Conservation (phyloP, 2,329 filamentous ascomycete genomes). For the Hymenoscyphus fructigenus region DNA sequence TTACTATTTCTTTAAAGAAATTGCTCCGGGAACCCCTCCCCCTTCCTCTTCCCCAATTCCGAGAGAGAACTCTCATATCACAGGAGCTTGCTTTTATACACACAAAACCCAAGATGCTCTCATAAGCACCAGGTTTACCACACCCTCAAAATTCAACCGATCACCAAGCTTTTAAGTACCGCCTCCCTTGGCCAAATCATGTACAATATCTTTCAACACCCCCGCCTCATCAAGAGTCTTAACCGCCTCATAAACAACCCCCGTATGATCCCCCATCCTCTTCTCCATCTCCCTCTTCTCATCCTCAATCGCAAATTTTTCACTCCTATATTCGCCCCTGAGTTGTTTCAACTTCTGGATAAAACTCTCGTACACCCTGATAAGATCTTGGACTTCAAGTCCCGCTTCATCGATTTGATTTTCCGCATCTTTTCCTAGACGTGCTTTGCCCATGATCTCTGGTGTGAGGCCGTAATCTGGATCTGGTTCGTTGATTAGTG, state of each 20-base stretch:
- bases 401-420: conserved; percentile 18
- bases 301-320: conserved; percentile 45
- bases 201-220: conserved; percentile 49
- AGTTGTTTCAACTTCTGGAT: conserved; percentile 43
- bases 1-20: not conserved
- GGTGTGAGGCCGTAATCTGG: conserved; percentile 22
- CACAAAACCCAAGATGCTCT: not conserved
- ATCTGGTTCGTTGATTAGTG: conserved; percentile 15
- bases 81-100: not conserved
- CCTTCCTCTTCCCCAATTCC: not conserved
- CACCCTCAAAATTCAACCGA: not conserved
- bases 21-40: not conserved
- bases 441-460: conserved; percentile 20
- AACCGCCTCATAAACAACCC: conserved; percentile 68
- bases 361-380: conserved; percentile 42
- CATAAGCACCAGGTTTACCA: not conserved
- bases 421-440: conserved; percentile 6
- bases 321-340: conserved; percentile 48
- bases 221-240: conserved; percentile 67
- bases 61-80: not conserved
- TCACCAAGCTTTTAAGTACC: not conserved
- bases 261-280: conserved; percentile 64
- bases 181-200: conserved; percentile 14
- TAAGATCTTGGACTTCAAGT: conserved; percentile 31
- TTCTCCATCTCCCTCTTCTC: conserved; percentile 54